phyloP scores from a whole-genome alignment of 495 filamentous ascomycete genomes.

The Podospora sp. region DNA sequence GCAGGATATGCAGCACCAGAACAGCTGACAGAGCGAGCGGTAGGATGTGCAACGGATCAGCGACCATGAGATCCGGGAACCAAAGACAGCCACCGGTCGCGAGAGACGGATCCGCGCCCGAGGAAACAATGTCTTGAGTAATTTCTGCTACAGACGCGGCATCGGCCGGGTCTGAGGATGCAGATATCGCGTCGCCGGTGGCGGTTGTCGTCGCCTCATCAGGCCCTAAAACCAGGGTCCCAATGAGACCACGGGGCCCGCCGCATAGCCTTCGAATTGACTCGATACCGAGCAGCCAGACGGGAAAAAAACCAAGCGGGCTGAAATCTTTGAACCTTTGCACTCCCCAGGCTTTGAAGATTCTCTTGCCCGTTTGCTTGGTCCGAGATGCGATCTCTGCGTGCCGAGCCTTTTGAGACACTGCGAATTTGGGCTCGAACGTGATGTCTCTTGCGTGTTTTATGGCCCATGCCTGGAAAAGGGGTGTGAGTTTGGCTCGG shows the following conservation, averaged over 20 bases:
- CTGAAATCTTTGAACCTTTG: slow-evolving; percentile 53
- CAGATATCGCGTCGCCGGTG: slow-evolving; percentile 11
- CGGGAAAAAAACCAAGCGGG: slow-evolving; percentile 58
- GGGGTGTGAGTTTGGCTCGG: slow-evolving; percentile 49
- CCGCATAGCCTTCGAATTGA: slow-evolving; percentile 66
- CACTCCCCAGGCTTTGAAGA: slow-evolving; percentile 52
- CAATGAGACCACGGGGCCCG: slow-evolving; percentile 55
- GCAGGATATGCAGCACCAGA: slow-evolving; percentile 49
- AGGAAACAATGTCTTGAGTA: slow-evolving; percentile 1
- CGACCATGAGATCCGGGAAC: slow-evolving; percentile 73
- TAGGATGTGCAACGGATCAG: slow-evolving; percentile 70
- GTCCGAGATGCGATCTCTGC: slow-evolving; percentile 31
- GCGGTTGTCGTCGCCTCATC: slow-evolving; percentile 11
- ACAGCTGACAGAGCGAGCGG: slow-evolving; percentile 59
- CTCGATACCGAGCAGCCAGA: slow-evolving; percentile 72
- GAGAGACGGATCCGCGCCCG: slow-evolving; percentile 19
- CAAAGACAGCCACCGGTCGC: slow-evolving; percentile 77
- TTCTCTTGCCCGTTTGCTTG: slow-evolving; percentile 33
- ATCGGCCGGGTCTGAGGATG: slow-evolving; percentile 3
- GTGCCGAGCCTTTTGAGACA: neutral
- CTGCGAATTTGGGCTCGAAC: slow-evolving; percentile 19
- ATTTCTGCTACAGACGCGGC: neutral
- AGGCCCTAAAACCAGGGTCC: slow-evolving; percentile 36
- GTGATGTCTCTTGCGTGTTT: slow-evolving; percentile 34
- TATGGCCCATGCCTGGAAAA: slow-evolving; percentile 54